phyloP scores from a whole-genome alignment of 108 stramenopile species.

The Epithemia pelagica region DNA sequence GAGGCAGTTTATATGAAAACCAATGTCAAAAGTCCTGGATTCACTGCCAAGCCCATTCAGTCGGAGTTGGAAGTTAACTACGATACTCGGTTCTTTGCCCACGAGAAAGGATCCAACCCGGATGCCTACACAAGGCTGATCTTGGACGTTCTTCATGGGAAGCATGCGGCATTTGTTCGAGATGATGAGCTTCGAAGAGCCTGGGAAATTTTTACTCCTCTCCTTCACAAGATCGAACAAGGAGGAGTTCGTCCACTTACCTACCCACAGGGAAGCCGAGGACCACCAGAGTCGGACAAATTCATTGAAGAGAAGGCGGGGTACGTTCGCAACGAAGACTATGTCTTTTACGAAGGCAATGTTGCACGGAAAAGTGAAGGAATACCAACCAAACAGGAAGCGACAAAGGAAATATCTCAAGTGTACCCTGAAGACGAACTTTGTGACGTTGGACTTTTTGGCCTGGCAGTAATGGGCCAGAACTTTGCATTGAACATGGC shows the following conservation, averaged over 20 bases:
- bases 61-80: constrained; percentile 92
- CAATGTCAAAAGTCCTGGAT: constrained; percentile 93
- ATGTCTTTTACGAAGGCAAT: constrained; percentile 38
- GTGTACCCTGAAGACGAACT: constrained; percentile 15
- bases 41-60: constrained; percentile 72
- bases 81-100: constrained; percentile 54
- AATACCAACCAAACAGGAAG: neutral
- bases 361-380: constrained; percentile 1
- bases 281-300: constrained; percentile 77
- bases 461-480: constrained; percentile 78
- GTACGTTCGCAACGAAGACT: constrained; percentile 59
- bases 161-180: constrained; percentile 89
- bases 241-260: constrained; percentile 60
- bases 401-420: neutral
- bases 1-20: constrained; percentile 95
- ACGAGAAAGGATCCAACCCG: constrained; percentile 46
- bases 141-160: constrained; percentile 90
- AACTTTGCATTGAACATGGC: constrained; percentile 82
- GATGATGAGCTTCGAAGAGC: constrained; percentile 90
- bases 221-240: constrained; percentile 83
- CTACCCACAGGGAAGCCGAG: constrained; percentile 82
- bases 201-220: constrained; percentile 95
- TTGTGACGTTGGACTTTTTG: constrained; percentile 54
- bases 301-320: constrained; percentile 52
- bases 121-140: constrained; percentile 97